A percentile compares a stretch with the other conserved stretches of the same genome.
These are phyloP conservation scores for Aspergillus kassunensis DNA, from an alignment of 495 filamentous ascomycete genomes.

Conservation along the genomic window DNA sequence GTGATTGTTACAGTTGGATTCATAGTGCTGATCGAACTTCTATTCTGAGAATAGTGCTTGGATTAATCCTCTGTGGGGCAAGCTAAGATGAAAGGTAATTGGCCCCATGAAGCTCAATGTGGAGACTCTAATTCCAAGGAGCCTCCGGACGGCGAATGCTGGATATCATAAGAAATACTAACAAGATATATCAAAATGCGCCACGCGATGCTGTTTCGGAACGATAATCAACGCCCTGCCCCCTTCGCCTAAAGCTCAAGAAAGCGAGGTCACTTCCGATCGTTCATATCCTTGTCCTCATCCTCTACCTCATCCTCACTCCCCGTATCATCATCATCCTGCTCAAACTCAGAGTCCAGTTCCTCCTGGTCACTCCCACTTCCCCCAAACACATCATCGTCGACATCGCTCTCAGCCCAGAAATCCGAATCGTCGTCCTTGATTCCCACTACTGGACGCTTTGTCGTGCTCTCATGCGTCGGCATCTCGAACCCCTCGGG, in stretches of 20 bases:
- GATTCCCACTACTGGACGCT: slow-evolving; percentile 48
- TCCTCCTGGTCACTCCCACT: slow-evolving; percentile 58
- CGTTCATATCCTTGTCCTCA: slow-evolving; percentile 35
- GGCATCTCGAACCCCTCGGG: slow-evolving; percentile 83
- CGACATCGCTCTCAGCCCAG: slow-evolving; percentile 75
- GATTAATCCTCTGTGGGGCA: too few species aligned
- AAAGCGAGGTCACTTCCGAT: neutral
- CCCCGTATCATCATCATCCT: slow-evolving; percentile 44
- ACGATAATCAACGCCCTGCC: neutral
- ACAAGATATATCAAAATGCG: slow-evolving; percentile 5
- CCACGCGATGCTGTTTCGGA: slow-evolving; percentile 13
- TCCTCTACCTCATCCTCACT: slow-evolving; percentile 55
- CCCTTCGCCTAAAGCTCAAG: neutral
- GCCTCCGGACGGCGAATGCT: too few species aligned
- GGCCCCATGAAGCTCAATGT: too few species aligned
- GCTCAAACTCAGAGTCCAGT: slow-evolving; percentile 42
- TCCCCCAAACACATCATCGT: slow-evolving; percentile 74
- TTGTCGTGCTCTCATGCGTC: slow-evolving; percentile 53
- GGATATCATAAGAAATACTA: slow-evolving; percentile 7
- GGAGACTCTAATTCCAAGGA: too few species aligned
- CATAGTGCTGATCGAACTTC: too few species aligned
- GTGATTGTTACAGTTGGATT: too few species aligned
- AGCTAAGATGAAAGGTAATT: too few species aligned
- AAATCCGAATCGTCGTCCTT: slow-evolving; percentile 76
- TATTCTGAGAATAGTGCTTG: too few species aligned